A percentile compares a stretch with the other conserved stretches of the same genome.
Evolutionary conservation across 2,329 filamentous ascomycete genomes (phyloP).

Genomic region (Ambrosiella beaveri): DNA sequence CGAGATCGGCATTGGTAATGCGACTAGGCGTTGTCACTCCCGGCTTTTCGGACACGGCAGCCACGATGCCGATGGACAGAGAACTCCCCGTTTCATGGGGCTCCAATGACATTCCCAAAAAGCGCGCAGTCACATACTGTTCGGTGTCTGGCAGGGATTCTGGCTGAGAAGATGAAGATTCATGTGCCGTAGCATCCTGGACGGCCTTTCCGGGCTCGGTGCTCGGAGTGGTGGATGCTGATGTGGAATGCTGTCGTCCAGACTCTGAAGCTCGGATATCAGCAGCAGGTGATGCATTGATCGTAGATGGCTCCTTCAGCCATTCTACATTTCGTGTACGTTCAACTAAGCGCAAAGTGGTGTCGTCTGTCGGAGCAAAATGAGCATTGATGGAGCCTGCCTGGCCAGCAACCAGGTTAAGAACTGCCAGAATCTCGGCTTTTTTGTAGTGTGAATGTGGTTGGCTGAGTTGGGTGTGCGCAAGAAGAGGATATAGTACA

Average conservation of each 20-base stretch:
- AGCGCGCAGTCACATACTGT: conserved; percentile 35
- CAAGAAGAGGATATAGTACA: conserved; percentile 76
- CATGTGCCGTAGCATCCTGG: too few species aligned
- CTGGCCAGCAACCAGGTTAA: conserved; percentile 38
- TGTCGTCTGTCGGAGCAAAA: conserved; percentile 67
- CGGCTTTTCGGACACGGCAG: conserved; percentile 64
- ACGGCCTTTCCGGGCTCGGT: background rate
- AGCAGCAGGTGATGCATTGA: background rate
- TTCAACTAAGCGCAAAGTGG: conserved; percentile 58
- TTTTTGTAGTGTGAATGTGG: conserved; percentile 75
- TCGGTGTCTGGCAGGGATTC: conserved; percentile 14
- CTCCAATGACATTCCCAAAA: conserved; percentile 55
- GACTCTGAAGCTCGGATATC: background rate
- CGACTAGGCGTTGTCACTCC: conserved; percentile 67
- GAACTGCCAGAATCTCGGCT: conserved; percentile 61
- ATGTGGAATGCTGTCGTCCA: too few species aligned
- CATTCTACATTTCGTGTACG: conserved; percentile 59
- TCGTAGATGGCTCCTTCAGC: conserved; percentile 30
- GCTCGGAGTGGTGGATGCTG: background rate
- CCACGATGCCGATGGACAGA: conserved; percentile 61
- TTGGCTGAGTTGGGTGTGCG: conserved; percentile 75
- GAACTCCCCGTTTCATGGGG: conserved; percentile 50
- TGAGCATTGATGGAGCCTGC: conserved; percentile 47
- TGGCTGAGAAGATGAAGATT: too few species aligned
- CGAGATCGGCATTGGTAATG: conserved; percentile 17